Evolutionary conservation across 805 yeast genomes (phyloP), one percentile per base, ranked within the genome.

Genomic region (Blastobotrys americana): DNA sequence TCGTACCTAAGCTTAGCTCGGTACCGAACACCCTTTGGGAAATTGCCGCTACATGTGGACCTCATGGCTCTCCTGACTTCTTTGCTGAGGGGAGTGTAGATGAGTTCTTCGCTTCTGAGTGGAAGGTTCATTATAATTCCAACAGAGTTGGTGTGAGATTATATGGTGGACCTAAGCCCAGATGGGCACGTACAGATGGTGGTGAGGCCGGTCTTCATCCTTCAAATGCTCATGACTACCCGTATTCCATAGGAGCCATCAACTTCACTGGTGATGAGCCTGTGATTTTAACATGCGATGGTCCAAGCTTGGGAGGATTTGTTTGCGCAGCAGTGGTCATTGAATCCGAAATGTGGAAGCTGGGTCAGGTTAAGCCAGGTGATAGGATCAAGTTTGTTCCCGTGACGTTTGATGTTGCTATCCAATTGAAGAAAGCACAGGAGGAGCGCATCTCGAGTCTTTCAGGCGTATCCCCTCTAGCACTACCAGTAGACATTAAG

Each of bases 231-330:
- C 97, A 90, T 62, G 98, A 90, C 69, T 93, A 90, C 60, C 97
- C 90, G 43, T 90, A 90, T 64, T 87, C 97, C 0, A 69, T 88
- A 43, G 97, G 98, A 56, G 97, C 98, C 22, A 82, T 90, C 64
- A 93, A 93, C 67, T 93, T 93, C 64, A 93, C 97, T 28, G 98
- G 98, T 66, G 97, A 93, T 67, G 97, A 90, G 66, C 97, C 97
- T 1, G 98, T 90, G 27, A 88, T 90, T 52, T 73, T 90, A 64
- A 87, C 97, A 2, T 86, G 97, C 61, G 98, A 90, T 67, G 97
- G 97, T 51, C 97, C 98, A 35, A 84, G 96, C 8, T 76, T 90
- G 46, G 97, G 98, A 59, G 98, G 98, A 1, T 93, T 90, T 60
- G 97, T 90, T 27, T 90, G 97, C 66, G 84, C 88, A 60, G 97